Evolutionary conservation across 148 eudicot genomes (phyloP).

Genomic region (Hydrangea macrophylla): DNA sequence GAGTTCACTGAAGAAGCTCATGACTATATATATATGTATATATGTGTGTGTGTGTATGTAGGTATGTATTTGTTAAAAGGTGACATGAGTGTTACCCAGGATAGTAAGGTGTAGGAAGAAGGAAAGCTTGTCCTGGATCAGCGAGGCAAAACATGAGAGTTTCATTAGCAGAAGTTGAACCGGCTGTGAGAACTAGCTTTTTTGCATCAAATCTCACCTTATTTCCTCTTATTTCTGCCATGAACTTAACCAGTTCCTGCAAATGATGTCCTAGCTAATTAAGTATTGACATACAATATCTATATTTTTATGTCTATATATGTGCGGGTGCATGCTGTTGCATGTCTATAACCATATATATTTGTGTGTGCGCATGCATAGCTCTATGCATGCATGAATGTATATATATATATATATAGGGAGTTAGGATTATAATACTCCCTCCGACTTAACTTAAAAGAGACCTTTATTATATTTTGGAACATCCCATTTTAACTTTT

Average conservation of each 20-base stretch:
- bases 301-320: too few relatives aligned
- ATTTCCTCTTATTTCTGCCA: constrained; percentile 60
- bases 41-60: too few relatives aligned
- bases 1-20: too few relatives aligned
- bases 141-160: constrained; percentile 66
- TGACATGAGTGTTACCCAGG: constrained; percentile 71
- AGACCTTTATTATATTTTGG: too few relatives aligned
- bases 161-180: constrained; percentile 70
- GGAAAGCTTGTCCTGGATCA: constrained; percentile 60
- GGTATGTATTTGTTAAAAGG: too few relatives aligned
- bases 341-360: neutral
- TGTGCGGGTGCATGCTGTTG: too few relatives aligned
- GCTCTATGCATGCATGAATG: too few relatives aligned
- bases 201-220: constrained; percentile 44
- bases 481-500: too few relatives aligned
- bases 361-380: neutral
- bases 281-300: neutral
- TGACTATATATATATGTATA: too few relatives aligned
- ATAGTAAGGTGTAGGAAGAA: constrained; percentile 66
- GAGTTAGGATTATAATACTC: too few relatives aligned
- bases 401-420: neutral
- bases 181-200: constrained; percentile 56
- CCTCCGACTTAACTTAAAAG: too few relatives aligned
- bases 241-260: constrained; percentile 51
- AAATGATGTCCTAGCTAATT: neutral